Evolutionary conservation across 441 rosid genomes (phyloP).

Genomic region (Gossypium lobatum): DNA sequence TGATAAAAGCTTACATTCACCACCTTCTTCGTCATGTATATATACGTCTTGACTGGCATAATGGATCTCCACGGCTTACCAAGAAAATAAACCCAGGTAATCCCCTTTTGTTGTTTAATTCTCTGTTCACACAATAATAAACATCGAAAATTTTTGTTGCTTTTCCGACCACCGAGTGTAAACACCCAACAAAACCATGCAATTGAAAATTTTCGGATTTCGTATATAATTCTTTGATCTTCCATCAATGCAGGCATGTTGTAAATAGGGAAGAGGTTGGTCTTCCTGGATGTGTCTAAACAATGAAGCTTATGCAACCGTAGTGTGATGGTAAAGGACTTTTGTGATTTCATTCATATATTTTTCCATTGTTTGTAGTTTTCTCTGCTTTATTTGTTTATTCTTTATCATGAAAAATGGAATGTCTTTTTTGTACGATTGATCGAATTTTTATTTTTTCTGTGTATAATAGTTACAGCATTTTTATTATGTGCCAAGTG

Average conservation of each 20-base stretch:
- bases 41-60: conserved; percentile 21
- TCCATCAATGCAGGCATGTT: conserved; percentile 19
- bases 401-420: neutral
- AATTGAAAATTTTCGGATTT: neutral
- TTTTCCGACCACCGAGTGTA: neutral
- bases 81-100: conserved; percentile 30
- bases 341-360: neutral
- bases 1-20: conserved; percentile 18
- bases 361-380: neutral
- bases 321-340: neutral
- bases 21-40: conserved; percentile 16
- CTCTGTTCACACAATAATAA: neutral
- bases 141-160: neutral
- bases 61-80: conserved; percentile 15
- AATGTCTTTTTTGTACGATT: neutral
- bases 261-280: conserved; percentile 13
- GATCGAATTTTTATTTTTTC: neutral
- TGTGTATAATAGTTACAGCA: neutral
- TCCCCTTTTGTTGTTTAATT: neutral
- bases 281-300: conserved; percentile 10
- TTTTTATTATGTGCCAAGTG: neutral
- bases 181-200: neutral
- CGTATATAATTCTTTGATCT: neutral
- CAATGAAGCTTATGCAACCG: neutral
- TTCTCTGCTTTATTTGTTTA: neutral